Conservation (phyloP, 768 basidiomycete species). For the Russula vinacea region DNA sequence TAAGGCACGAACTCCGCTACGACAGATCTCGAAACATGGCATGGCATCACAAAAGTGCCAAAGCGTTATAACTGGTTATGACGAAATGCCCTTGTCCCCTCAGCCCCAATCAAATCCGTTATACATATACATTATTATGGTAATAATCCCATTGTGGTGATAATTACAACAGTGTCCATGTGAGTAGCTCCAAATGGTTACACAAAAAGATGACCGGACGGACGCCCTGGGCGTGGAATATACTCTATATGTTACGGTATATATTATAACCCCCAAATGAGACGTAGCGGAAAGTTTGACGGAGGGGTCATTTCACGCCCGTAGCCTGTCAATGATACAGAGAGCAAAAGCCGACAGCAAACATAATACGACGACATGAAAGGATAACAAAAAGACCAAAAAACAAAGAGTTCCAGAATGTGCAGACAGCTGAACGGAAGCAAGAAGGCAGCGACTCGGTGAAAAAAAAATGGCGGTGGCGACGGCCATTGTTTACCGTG, state of each 20-base stretch:
- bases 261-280: conserved; percentile 8
- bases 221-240: conserved; percentile 7
- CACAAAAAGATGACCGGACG: conserved; percentile 2
- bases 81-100: neutral
- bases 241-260: conserved; percentile 18
- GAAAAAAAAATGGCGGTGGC: neutral
- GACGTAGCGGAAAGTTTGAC: neutral
- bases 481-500: conserved; percentile 1
- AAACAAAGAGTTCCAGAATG: neutral
- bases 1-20: neutral
- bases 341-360: conserved; percentile 11
- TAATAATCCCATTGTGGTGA: conserved; percentile 14
- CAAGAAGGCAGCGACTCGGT: neutral
- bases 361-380: conserved; percentile 15
- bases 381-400: neutral
- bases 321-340: conserved; percentile 7
- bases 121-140: conserved; percentile 17
- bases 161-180: conserved; percentile 13
- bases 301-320: conserved; percentile 6
- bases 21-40: neutral
- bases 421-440: neutral
- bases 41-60: neutral
- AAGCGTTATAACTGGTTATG: neutral
- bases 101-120: neutral
- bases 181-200: conserved; percentile 15